Base-by-base conservation (phyloP, 2,329 filamentous ascomycete genomes). In the Aureobasidium lini region DNA sequence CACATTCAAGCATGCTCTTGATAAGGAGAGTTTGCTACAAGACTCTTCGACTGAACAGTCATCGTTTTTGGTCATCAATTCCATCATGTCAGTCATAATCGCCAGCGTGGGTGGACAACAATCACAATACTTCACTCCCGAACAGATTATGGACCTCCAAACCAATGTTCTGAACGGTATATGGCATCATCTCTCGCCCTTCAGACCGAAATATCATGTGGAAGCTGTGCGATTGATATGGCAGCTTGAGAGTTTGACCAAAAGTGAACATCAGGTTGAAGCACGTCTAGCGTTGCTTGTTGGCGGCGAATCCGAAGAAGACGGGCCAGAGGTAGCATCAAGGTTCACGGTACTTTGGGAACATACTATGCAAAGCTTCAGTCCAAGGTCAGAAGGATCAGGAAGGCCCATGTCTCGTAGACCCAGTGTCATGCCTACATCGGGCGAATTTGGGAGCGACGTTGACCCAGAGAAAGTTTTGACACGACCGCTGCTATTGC, bases 181-280 rank as follows among this genome's bases (percentile, higher is more conserved):
- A 0, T 99, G 94, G 94, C 72, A 77, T 5, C 90, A 89, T 67
- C 75, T 99, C 40, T 89, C 90, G 0, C 86, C 89, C n/a, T 80
- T 85, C 11, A 86, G 87, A 63, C 91, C 92, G 0, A 96, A 96
- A 69, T 95, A 93, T 65, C 94, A 97, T 68, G 92, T 99, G 34
- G 95, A 99, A 75, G 87, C 91, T 16, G 89, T 95, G 8, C 85
- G 89, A 60, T 87, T 85, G 65, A 76, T 99, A 40, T 95, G 94
- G 89, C 85, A 90, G 64, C 76, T 99, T 54, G 91, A 97, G 66
- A 83, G 85, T 0, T 81, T 95, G 11, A 83, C 86, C 1, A 43
- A 36, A 29, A 48, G 36, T 23, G 42, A 48, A 16, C 43, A 54
- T 16, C 43, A 49, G 15, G 53, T 61, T 9, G 59, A 61, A 52